Conservation (phyloP, 352 stramenopile species). For the Globisporangium megalacanthum region DNA sequence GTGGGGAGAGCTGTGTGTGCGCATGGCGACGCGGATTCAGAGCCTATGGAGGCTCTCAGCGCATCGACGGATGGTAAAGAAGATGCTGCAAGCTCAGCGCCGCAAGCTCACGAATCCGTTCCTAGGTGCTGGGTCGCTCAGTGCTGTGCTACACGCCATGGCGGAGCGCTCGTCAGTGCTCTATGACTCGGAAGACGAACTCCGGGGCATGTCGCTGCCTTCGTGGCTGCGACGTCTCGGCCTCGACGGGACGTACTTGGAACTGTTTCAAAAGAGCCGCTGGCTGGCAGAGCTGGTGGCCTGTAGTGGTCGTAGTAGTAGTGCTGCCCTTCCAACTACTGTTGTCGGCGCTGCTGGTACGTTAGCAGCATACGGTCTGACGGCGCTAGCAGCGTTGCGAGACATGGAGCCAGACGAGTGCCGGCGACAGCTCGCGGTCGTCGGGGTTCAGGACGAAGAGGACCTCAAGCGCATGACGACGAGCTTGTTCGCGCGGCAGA, state of each 20-base stretch:
- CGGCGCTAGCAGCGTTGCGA: conserved; percentile 21
- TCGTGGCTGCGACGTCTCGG: conserved; percentile 61
- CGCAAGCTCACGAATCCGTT: conserved; percentile 57
- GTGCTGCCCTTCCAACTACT: background rate
- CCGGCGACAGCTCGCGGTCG: conserved; percentile 16
- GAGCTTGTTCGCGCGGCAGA: conserved; percentile 43
- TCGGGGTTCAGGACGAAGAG: conserved; percentile 35
- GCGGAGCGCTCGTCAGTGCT: conserved; percentile 16
- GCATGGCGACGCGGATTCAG: conserved; percentile 64
- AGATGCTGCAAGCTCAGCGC: conserved; percentile 42
- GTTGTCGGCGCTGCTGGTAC: background rate
- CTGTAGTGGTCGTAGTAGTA: background rate
- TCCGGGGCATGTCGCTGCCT: conserved; percentile 40
- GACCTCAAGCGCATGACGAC: conserved; percentile 46
- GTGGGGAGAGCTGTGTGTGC: conserved; percentile 24
- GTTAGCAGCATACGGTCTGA: background rate
- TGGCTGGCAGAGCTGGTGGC: conserved; percentile 7
- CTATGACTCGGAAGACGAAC: conserved; percentile 57
- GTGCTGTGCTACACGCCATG: conserved; percentile 31
- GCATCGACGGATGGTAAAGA: conserved; percentile 37
- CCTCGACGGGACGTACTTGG: conserved; percentile 37
- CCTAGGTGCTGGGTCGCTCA: conserved; percentile 15
- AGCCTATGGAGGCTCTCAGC: conserved; percentile 48
- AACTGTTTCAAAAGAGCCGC: conserved; percentile 36
- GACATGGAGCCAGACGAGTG: conserved; percentile 13